Percentiles rank a stretch among this genome's conserved stretches.
These are phyloP conservation scores for Fusarium subglutinans DNA, from an alignment of 2,329 filamentous ascomycete genomes.

Conservation along the genomic window DNA sequence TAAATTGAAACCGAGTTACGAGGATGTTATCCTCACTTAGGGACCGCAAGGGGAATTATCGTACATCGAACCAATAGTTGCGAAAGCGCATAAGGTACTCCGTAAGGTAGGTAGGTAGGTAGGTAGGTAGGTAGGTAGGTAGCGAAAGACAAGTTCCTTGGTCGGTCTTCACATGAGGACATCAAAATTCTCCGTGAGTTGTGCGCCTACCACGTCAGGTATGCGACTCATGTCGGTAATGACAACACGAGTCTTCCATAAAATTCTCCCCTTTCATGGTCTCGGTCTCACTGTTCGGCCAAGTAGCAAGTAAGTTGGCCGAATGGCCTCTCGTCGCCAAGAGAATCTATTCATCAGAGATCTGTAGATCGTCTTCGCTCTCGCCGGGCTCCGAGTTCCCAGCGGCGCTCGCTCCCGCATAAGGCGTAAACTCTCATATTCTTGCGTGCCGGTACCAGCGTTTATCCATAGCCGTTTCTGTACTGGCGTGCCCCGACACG, in stretches of 20 bases:
- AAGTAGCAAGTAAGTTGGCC: constrained; percentile 12
- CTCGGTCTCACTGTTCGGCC: background rate
- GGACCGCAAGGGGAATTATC: background rate
- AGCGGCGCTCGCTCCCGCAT: constrained; percentile 12
- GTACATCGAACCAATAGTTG: background rate
- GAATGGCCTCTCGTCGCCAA: constrained; percentile 7
- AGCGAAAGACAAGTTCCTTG: background rate
- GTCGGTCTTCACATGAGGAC: background rate
- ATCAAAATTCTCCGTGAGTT: background rate
- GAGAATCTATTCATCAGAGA: constrained; percentile 5
- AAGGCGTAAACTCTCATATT: background rate
- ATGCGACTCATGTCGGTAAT: background rate
- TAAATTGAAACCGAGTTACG: background rate
- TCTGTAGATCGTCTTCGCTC: constrained; percentile 5
- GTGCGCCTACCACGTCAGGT: background rate
- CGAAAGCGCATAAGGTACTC: background rate
- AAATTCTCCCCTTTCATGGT: background rate
- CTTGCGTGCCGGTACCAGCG: background rate
- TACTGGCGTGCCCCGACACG: constrained; percentile 18
- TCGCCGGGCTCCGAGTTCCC: constrained; percentile 28
- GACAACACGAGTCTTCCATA: background rate
- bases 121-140: no score
- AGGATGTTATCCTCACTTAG: background rate
- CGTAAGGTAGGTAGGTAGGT: background rate
- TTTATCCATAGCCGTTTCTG: constrained; percentile 19